Conservation (phyloP, 139 green algal genomes). For the Zygnema circumcarinatum region DNA sequence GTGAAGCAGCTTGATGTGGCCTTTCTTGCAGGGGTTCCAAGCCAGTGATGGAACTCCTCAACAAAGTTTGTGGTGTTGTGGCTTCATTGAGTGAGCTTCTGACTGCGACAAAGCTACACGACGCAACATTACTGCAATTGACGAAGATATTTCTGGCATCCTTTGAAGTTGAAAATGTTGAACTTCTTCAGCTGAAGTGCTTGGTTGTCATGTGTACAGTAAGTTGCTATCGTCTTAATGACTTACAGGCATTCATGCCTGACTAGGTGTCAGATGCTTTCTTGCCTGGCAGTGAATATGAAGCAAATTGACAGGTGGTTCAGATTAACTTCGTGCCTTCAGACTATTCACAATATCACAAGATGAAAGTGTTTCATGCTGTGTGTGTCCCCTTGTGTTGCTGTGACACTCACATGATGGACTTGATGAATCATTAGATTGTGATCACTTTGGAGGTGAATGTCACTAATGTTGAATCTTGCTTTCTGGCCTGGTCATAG, state of each 20-base stretch:
- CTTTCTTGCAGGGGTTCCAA: constrained; percentile 35
- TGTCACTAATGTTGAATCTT: no score
- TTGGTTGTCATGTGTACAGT: constrained; percentile 10
- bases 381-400: no score
- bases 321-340: no score
- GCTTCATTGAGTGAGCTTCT: constrained; percentile 16
- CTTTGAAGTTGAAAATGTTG: constrained; percentile 6
- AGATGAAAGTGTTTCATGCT: no score
- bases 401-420: no score
- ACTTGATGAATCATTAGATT: no score
- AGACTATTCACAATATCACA: no score
- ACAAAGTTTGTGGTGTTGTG: background rate
- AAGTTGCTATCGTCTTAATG: background rate
- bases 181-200: constrained; percentile 28
- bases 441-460: no score
- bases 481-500: no score
- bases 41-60: constrained; percentile 52
- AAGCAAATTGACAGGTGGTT: no score
- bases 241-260: background rate
- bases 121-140: background rate
- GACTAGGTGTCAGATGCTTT: background rate
- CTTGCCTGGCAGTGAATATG: no score
- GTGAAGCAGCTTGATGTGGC: no score
- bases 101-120: constrained; percentile 4
- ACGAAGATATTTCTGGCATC: background rate